Conservation (phyloP, 2,329 filamentous ascomycete genomes). For the Fusarium miscanthi region DNA sequence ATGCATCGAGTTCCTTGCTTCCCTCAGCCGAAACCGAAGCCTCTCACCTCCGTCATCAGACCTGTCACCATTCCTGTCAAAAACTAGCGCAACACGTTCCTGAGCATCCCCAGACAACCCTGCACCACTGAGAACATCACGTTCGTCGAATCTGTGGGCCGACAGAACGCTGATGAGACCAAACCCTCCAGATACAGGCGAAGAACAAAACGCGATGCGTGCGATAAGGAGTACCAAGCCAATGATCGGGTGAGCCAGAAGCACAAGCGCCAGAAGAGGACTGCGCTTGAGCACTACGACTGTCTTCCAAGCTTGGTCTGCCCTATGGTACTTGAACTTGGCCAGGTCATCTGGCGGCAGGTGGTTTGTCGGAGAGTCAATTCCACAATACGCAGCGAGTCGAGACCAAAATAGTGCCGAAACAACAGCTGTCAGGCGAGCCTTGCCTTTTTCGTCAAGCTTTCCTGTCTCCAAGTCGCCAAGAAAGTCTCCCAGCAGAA, state of each 20-base stretch:
- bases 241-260: not conserved
- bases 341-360: not conserved
- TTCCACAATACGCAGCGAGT: not conserved
- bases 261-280: not conserved
- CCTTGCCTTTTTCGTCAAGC: not conserved
- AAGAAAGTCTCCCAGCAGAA: not conserved
- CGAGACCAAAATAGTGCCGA: not conserved
- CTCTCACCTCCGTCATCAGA: not conserved
- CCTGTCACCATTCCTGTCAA: not conserved
- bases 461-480: not conserved
- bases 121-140: not conserved
- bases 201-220: not conserved
- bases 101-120: not conserved
- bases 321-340: not conserved
- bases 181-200: not conserved
- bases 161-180: not conserved
- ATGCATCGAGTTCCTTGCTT: not conserved
- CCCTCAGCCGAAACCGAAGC: not conserved
- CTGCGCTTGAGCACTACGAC: not conserved
- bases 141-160: fast-evolving
- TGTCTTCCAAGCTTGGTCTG: not conserved
- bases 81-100: not conserved
- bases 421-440: not conserved
- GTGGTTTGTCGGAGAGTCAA: not conserved
- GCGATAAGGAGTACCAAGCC: not conserved